These are phyloP conservation scores for Amoebophrya sp. DNA, from an alignment of 169 alveolate genomes.

Conservation along the genomic window DNA sequence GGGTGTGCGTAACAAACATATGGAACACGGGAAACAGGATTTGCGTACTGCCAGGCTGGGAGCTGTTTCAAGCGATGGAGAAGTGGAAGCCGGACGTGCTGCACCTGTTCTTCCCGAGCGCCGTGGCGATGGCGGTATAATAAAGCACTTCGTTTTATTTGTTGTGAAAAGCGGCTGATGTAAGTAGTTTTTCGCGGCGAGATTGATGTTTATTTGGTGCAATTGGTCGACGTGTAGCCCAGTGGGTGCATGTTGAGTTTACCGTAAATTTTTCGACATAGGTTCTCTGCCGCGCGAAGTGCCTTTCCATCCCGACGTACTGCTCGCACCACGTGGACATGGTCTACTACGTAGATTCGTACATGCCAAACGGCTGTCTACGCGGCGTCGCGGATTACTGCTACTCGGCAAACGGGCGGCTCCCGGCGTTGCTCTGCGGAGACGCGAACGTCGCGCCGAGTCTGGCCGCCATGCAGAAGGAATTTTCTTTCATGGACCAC, in stretches of 20 bases:
- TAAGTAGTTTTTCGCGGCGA: not conserved
- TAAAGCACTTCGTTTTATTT: not conserved
- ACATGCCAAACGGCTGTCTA: not conserved
- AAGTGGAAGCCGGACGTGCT: not conserved
- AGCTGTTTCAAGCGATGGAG: not conserved
- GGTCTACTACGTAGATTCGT: not conserved
- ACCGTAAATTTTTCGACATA: not conserved
- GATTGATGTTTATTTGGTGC: not conserved
- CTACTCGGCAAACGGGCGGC: not conserved
- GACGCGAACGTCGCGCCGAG: not conserved
- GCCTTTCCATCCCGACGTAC: not conserved
- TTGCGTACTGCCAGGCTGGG: not conserved
- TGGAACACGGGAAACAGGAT: not conserved
- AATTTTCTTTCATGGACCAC: not conserved
- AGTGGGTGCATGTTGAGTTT: not conserved
- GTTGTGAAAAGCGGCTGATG: not conserved
- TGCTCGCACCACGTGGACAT: not conserved
- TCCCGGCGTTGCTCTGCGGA: not conserved
- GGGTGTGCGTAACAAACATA: not conserved
- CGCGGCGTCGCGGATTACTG: not conserved
- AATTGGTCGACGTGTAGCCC: not conserved
- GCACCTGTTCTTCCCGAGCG: not conserved
- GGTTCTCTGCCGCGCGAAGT: not conserved
- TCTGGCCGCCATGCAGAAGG: not conserved
- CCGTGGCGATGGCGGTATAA: not conserved